A percentile compares a stretch with the other conserved stretches of the same genome.
phyloP scores from a whole-genome alignment of 2,329 filamentous ascomycete genomes.

The Cladosporium sp. region DNA sequence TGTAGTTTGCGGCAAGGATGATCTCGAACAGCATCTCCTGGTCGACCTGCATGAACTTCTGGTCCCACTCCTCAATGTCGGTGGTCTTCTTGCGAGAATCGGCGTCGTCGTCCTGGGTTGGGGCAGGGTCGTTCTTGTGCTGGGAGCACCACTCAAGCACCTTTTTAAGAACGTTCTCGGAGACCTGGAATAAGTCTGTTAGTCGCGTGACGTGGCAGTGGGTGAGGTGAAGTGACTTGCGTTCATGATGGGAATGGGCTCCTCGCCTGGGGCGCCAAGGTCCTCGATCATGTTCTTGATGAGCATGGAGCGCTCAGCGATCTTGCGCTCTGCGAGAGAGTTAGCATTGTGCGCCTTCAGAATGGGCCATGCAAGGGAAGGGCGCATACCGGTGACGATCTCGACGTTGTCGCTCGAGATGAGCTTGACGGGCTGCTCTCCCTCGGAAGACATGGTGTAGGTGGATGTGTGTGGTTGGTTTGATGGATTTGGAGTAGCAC shows the following conservation, averaged over 20 bases:
- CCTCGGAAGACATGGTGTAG: constrained; percentile 36
- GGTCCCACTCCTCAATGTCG: constrained; percentile 99
- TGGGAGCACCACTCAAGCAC: constrained; percentile 98
- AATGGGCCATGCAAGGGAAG: constrained; percentile 2
- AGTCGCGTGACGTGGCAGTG: constrained; percentile 26
- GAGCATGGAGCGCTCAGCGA: constrained; percentile 87
- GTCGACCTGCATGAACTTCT: constrained; percentile 99
- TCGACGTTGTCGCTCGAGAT: constrained; percentile 49
- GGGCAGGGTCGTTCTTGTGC: constrained; percentile 85
- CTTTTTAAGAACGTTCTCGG: constrained; percentile 90
- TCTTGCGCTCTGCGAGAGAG: constrained; percentile 62
- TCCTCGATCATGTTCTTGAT: constrained; percentile 99
- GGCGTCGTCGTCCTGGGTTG: constrained; percentile 80
- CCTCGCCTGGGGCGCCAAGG: constrained; percentile 63
- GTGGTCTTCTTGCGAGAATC: constrained; percentile 97
- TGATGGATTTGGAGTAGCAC: constrained; percentile 19
- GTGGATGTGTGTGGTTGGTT: constrained; percentile 12
- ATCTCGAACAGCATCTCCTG: constrained; percentile 99
- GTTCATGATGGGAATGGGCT: constrained; percentile 86
- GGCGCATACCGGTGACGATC: constrained; percentile 42
- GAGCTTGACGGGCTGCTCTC: constrained; percentile 43
- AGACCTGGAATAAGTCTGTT: constrained; percentile 57
- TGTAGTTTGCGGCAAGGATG: constrained; percentile 95
- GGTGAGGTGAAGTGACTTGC: constrained; percentile 35
- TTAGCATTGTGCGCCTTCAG: constrained; percentile 21